phyloP scores from a whole-genome alignment of 2,329 filamentous ascomycete genomes.

The Fusarium tupiense region DNA sequence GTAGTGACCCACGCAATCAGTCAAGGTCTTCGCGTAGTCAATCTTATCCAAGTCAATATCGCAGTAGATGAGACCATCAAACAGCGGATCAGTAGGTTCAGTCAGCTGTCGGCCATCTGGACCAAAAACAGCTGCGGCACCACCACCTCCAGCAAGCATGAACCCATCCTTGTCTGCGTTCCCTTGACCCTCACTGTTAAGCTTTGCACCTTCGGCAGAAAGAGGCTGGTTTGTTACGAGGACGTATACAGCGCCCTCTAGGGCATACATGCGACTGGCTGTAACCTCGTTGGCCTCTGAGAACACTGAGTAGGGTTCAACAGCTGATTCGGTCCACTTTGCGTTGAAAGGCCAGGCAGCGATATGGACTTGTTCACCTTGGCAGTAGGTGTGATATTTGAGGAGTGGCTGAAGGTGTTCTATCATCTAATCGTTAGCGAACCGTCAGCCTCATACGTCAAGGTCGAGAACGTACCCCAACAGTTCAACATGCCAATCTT shows the following conservation, averaged over 20 bases:
- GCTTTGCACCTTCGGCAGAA: conserved; percentile 48
- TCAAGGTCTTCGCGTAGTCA: conserved; percentile 41
- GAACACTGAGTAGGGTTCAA: conserved; percentile 40
- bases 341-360: conserved; percentile 54
- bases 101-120: conserved; percentile 43
- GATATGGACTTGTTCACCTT: conserved; percentile 58
- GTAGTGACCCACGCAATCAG: conserved; percentile 49
- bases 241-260: conserved; percentile 65
- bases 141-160: conserved; percentile 19
- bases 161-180: conserved; percentile 41
- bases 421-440: not conserved
- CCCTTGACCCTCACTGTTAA: conserved; percentile 41
- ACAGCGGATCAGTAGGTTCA: conserved; percentile 39
- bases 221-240: conserved; percentile 60
- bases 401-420: conserved; percentile 61
- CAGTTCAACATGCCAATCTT: conserved; percentile 56
- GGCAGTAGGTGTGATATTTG: conserved; percentile 55
- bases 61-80: conserved; percentile 50
- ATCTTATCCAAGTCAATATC: conserved; percentile 47
- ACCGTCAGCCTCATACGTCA: rapidly evolving
- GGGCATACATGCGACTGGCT: conserved; percentile 62
- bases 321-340: not conserved
- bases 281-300: conserved; percentile 27
- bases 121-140: conserved; percentile 43
- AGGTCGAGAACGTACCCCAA: conserved; percentile 26